A percentile compares a stretch with the other conserved stretches of the same genome.
Conservation (phyloP, 768 basidiomycete genomes). For the Tephrocybe sp. region DNA sequence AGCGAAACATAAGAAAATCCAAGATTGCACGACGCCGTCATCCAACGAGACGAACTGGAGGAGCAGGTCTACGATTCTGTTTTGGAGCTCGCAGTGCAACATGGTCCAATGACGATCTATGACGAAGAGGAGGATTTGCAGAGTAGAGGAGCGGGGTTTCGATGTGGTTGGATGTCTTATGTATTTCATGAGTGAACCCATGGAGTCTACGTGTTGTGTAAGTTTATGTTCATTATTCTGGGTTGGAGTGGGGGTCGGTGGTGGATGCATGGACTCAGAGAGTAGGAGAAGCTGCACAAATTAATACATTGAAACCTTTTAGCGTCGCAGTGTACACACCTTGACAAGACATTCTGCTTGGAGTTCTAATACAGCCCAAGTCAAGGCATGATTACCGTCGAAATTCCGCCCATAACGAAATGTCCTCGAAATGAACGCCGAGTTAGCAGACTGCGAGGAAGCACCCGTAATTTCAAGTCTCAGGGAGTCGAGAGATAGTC, state of each 20-base stretch:
- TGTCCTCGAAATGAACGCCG: slow-evolving; percentile 58
- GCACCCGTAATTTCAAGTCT: slow-evolving; percentile 45
- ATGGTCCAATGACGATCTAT: slow-evolving; percentile 73
- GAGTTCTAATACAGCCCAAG: slow-evolving; percentile 78
- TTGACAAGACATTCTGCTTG: slow-evolving; percentile 75
- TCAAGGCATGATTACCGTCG: slow-evolving; percentile 60
- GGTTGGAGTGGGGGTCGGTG: slow-evolving; percentile 18
- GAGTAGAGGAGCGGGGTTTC: slow-evolving; percentile 40
- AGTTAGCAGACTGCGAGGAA: slow-evolving; percentile 12
- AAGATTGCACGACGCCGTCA: slow-evolving; percentile 69
- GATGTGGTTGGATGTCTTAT: slow-evolving; percentile 34
- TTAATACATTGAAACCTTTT: slow-evolving; percentile 3
- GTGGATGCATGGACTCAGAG: slow-evolving; percentile 51
- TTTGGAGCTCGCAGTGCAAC: slow-evolving; percentile 57
- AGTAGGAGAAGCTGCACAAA: slow-evolving; percentile 54
- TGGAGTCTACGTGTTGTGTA: slow-evolving; percentile 53
- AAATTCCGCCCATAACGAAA: slow-evolving; percentile 78
- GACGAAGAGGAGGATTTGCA: slow-evolving; percentile 85
- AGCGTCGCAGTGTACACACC: slow-evolving; percentile 34
- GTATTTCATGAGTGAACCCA: slow-evolving; percentile 49
- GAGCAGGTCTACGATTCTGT: slow-evolving; percentile 52
- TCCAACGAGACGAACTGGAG: slow-evolving; percentile 61
- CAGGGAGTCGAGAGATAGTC: slow-evolving; percentile 62
- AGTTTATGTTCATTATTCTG: slow-evolving; percentile 44
- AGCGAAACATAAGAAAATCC: slow-evolving; percentile 81